These are phyloP conservation scores for Triglochin maritima DNA, from an alignment of 106 monocot species.

Conservation along the genomic window DNA sequence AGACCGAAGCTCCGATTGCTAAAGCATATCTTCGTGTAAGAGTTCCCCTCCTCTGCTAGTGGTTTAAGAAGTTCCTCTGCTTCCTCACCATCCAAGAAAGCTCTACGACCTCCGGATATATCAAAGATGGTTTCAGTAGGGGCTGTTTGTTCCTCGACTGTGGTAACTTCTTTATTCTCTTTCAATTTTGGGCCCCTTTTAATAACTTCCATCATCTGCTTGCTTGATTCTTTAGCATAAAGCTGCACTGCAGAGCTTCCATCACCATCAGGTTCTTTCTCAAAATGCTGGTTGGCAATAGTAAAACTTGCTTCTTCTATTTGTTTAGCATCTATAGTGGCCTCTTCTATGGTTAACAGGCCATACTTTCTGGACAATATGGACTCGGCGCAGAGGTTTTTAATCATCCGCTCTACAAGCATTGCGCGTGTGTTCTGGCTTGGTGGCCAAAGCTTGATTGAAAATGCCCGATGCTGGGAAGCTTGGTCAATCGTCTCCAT, in stretches of 20 bases:
- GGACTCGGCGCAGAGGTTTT: conserved; percentile 68
- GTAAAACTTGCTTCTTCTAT: conserved; percentile 68
- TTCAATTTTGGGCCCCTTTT: conserved; percentile 53
- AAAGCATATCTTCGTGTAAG: conserved; percentile 60
- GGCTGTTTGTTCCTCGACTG: not conserved
- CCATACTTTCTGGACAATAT: conserved; percentile 84
- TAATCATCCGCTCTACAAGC: conserved; percentile 76
- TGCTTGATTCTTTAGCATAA: conserved; percentile 93
- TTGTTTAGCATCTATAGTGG: conserved; percentile 43
- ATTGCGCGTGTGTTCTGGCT: conserved; percentile 61
- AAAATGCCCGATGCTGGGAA: conserved; percentile 37
- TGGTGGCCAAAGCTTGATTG: conserved; percentile 93
- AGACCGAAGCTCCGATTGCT: conserved; percentile 86
- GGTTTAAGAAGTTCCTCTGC: conserved; percentile 53
- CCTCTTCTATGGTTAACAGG: conserved; percentile 62
- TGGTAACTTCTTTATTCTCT: conserved; percentile 3
- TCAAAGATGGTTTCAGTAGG: conserved; percentile 35
- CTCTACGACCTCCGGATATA: conserved; percentile 62
- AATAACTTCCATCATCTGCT: conserved; percentile 69
- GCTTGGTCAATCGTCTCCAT: conserved; percentile 31
- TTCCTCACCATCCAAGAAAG: conserved; percentile 78
- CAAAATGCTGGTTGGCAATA: conserved; percentile 50
- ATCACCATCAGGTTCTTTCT: conserved; percentile 82
- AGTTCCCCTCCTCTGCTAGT: conserved; percentile 39
- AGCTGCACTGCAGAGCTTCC: conserved; percentile 91